phyloP scores from a whole-genome alignment of 495 filamentous ascomycete species.

The Gamarada debralockiae region DNA sequence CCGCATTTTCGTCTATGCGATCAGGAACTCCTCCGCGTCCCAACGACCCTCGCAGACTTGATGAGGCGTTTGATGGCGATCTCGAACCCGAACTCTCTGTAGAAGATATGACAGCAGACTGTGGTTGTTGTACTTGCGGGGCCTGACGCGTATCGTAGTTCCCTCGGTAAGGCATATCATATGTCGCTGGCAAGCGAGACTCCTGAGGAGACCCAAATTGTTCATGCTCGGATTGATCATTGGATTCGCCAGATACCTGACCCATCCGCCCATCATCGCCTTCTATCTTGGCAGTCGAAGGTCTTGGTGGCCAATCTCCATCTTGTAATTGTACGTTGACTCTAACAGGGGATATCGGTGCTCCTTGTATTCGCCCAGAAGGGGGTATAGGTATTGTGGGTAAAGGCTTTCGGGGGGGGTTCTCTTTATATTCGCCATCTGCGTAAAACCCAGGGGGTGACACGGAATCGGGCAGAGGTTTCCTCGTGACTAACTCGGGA shows the following conservation, averaged over 20 bases:
- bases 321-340: constrained; percentile 33
- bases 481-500: constrained; percentile 12
- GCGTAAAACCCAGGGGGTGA: constrained; percentile 15
- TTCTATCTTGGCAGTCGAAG: constrained; percentile 34
- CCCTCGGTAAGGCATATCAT: constrained; percentile 31
- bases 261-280: constrained; percentile 23
- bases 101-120: constrained; percentile 39
- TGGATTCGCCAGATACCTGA: constrained; percentile 24
- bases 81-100: constrained; percentile 34
- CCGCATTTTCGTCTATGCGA: constrained; percentile 16
- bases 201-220: not conserved
- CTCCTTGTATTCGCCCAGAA: constrained; percentile 29
- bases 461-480: constrained; percentile 6
- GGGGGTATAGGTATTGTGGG: constrained; percentile 18
- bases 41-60: not conserved
- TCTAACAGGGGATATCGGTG: constrained; percentile 38
- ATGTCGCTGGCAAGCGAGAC: constrained; percentile 19
- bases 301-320: constrained; percentile 28
- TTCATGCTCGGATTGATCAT: not conserved
- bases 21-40: not conserved
- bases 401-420: constrained; percentile 26
- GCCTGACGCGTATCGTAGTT: constrained; percentile 31
- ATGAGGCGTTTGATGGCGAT: constrained; percentile 19
- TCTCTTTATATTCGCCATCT: constrained; percentile 19
- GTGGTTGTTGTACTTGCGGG: constrained; percentile 35